These are phyloP conservation scores for Tetrapisispora iriomotensis DNA, from an alignment of 805 yeast species.

Conservation along the genomic window DNA sequence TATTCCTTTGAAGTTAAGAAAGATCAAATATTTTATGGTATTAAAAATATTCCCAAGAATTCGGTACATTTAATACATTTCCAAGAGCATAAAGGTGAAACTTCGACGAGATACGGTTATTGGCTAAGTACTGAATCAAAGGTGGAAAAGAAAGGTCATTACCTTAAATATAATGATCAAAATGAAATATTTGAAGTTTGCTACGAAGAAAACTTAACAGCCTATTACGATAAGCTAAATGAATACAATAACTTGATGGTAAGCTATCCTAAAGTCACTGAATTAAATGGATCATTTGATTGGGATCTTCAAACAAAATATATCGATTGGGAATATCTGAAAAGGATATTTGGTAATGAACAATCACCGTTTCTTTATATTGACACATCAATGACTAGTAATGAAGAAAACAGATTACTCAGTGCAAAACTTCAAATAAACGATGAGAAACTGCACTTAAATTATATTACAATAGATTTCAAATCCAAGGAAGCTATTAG, in stretches of 20 bases:
- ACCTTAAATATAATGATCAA: slow-evolving; percentile 10
- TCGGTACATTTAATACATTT: slow-evolving; percentile 22
- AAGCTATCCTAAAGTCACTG: slow-evolving; percentile 11
- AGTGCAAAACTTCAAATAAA: slow-evolving; percentile 7
- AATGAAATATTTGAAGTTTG: slow-evolving; percentile 13
- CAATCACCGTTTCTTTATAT: slow-evolving; percentile 9
- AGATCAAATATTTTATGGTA: slow-evolving; percentile 19
- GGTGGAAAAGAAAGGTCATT: neutral
- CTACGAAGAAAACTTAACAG: neutral
- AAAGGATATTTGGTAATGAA: neutral
- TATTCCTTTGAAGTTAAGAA: slow-evolving; percentile 17
- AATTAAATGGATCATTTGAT: slow-evolving; percentile 11
- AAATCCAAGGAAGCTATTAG: slow-evolving; percentile 26
- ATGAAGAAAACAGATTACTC: slow-evolving; percentile 17
- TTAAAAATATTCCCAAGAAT: slow-evolving; percentile 17
- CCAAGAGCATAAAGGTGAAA: slow-evolving; percentile 4
- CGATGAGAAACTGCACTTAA: slow-evolving; percentile 4
- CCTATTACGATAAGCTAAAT: slow-evolving; percentile 3
- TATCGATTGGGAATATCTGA: slow-evolving; percentile 9
- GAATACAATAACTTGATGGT: slow-evolving; percentile 10
- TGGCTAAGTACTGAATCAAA: slow-evolving; percentile 16
- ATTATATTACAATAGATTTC: slow-evolving; percentile 20
- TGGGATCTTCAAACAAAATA: slow-evolving; percentile 13
- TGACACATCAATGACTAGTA: slow-evolving; percentile 25
- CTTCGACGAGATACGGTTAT: slow-evolving; percentile 23